A percentile compares a stretch with the other conserved stretches of the same genome.
phyloP scores from a whole-genome alignment of 352 stramenopile species.

The Pythium aphanidermatum region DNA sequence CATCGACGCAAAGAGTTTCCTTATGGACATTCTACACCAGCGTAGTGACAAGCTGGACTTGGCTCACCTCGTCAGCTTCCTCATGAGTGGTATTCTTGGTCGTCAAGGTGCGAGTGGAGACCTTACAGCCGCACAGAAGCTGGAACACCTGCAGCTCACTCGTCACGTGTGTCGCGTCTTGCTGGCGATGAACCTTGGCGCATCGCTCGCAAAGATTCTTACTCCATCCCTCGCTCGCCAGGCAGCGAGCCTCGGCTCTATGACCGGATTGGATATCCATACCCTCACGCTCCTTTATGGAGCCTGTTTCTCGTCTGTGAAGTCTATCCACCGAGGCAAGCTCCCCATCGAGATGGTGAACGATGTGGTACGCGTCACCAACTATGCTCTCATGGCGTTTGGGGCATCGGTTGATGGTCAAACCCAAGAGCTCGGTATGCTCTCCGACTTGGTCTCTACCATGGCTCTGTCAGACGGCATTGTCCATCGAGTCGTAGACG shows the following conservation, averaged over 20 bases:
- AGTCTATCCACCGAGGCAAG: constrained; percentile 19
- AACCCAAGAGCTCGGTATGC: constrained; percentile 14
- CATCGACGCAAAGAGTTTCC: constrained; percentile 71
- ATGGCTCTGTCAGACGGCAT: constrained; percentile 15
- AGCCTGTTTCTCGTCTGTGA: constrained; percentile 41
- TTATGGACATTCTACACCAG: constrained; percentile 77
- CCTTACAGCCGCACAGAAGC: constrained; percentile 21
- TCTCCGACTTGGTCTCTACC: constrained; percentile 14
- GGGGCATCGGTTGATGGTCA: constrained; percentile 8
- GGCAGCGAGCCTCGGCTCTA: constrained; percentile 23
- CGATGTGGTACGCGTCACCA: constrained; percentile 7
- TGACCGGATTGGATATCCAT: constrained; percentile 44
- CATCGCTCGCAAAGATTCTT: constrained; percentile 63
- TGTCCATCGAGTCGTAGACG: constrained; percentile 15
- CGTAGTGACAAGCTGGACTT: constrained; percentile 55
- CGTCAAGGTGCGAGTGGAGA: no score
- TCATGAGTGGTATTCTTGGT: constrained; percentile 64
- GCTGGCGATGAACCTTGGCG: constrained; percentile 57
- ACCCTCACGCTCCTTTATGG: constrained; percentile 56
- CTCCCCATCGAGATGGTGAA: constrained; percentile 46
- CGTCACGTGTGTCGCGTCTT: constrained; percentile 62
- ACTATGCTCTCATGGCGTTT: constrained; percentile 7
- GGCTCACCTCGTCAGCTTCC: constrained; percentile 72
- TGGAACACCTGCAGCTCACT: constrained; percentile 46
- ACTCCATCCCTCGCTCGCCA: constrained; percentile 51